These are phyloP conservation scores for Zygosaccharomyces kombuchaensis DNA, from an alignment of 805 yeast species.

Conservation along the genomic window DNA sequence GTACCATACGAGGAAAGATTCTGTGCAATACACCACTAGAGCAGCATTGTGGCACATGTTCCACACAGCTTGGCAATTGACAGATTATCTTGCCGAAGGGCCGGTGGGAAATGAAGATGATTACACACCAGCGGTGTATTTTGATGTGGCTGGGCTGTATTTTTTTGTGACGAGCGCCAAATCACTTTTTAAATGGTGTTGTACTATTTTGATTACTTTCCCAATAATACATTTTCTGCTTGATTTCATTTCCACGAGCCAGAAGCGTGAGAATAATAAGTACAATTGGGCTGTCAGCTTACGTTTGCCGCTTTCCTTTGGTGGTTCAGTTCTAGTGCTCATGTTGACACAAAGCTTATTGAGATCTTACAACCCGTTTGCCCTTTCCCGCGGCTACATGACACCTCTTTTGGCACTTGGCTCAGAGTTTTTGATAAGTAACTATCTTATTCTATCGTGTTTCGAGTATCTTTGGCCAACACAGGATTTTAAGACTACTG, in stretches of 20 bases:
- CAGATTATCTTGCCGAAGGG: constrained; percentile 42
- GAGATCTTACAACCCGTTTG: constrained; percentile 41
- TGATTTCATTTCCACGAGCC: constrained; percentile 41
- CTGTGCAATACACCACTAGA: constrained; percentile 56
- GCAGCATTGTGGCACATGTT: constrained; percentile 85
- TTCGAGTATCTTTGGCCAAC: constrained; percentile 41
- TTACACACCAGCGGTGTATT: constrained; percentile 50
- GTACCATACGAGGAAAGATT: constrained; percentile 77
- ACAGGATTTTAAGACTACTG: constrained; percentile 56
- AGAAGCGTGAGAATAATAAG: constrained; percentile 46
- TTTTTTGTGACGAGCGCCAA: constrained; percentile 53
- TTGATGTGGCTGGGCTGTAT: constrained; percentile 57
- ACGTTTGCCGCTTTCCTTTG: constrained; percentile 58
- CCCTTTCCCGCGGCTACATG: constrained; percentile 48
- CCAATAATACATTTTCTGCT: constrained; percentile 53
- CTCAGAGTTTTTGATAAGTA: constrained; percentile 46
- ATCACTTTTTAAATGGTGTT: constrained; percentile 47
- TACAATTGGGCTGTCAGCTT: constrained; percentile 39
- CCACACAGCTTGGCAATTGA: constrained; percentile 60
- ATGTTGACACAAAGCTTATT: constrained; percentile 40
- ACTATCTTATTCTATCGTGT: constrained; percentile 49
- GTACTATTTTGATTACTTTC: constrained; percentile 46
- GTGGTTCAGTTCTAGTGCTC: constrained; percentile 41
- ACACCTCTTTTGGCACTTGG: constrained; percentile 48
- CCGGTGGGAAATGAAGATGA: constrained; percentile 33